Evolutionary conservation across 208 protist genomes (phyloP).

Genomic region (Leptomonas seymouri): DNA sequence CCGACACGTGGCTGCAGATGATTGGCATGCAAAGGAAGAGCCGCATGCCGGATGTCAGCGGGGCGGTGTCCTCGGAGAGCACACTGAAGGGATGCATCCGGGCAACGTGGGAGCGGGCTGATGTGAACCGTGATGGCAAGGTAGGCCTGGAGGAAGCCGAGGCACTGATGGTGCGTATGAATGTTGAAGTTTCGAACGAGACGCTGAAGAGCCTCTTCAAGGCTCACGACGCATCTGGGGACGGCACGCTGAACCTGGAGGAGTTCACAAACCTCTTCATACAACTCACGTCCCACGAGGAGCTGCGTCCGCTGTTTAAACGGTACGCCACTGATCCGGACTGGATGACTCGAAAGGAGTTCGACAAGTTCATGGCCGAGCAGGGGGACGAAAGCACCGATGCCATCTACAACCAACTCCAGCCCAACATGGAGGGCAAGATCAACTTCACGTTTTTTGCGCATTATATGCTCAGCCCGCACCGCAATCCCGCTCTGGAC

Average conservation of each 20-base stretch:
- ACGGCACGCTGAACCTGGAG: slow-evolving; percentile 47
- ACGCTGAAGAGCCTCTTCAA: slow-evolving; percentile 34
- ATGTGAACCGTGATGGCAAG: slow-evolving; percentile 52
- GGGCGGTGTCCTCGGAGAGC: slow-evolving; percentile 7
- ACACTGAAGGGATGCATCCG: slow-evolving; percentile 41
- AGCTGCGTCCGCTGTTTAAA: slow-evolving; percentile 44
- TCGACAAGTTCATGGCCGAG: slow-evolving; percentile 37
- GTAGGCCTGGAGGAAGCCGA: slow-evolving; percentile 52
- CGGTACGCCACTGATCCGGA: slow-evolving; percentile 28
- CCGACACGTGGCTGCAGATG: slow-evolving; percentile 42
- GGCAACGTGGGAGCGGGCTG: slow-evolving; percentile 48
- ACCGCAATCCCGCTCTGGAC: slow-evolving; percentile 40
- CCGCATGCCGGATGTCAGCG: slow-evolving; percentile 12
- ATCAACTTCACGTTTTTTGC: slow-evolving; percentile 41
- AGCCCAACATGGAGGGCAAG: slow-evolving; percentile 19
- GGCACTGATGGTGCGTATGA: slow-evolving; percentile 51
- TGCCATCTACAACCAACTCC: slow-evolving; percentile 28
- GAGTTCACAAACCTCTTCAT: slow-evolving; percentile 62
- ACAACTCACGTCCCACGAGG: slow-evolving; percentile 38
- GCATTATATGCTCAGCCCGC: slow-evolving; percentile 42
- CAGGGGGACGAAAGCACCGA: slow-evolving; percentile 36
- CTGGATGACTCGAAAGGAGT: slow-evolving; percentile 50
- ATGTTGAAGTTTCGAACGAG: slow-evolving; percentile 37
- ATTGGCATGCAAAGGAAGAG: slow-evolving; percentile 38
- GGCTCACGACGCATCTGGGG: slow-evolving; percentile 43